A percentile compares a stretch with the other conserved stretches of the same genome.
Evolutionary conservation across 1,139 yeast genomes (phyloP).

Genomic region (Debaryomyces udenii): DNA sequence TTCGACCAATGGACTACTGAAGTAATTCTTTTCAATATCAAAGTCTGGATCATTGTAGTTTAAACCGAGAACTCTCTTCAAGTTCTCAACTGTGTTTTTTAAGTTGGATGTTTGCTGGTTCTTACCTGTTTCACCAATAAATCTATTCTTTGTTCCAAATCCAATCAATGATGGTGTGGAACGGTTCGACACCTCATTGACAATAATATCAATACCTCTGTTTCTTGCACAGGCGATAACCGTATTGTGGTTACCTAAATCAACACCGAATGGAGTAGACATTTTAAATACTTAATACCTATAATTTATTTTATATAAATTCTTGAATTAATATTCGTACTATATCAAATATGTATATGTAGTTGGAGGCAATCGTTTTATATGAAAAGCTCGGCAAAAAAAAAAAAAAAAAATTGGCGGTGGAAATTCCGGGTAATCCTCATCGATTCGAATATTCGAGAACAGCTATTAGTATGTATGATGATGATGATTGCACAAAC

Average conservation of each 20-base stretch:
- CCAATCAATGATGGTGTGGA: slow-evolving; percentile 95
- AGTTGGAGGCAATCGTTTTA: slow-evolving; percentile 7
- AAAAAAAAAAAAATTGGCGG: slow-evolving; percentile 5
- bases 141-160: slow-evolving; percentile 86
- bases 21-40: slow-evolving; percentile 70
- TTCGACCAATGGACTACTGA: slow-evolving; percentile 70
- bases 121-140: slow-evolving; percentile 93
- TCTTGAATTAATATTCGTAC: slow-evolving; percentile 5
- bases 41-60: slow-evolving; percentile 77
- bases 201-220: slow-evolving; percentile 97
- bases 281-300: slow-evolving; percentile 22
- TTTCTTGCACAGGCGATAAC: slow-evolving; percentile 97
- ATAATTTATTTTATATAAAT: slow-evolving; percentile 9
- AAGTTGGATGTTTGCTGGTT: slow-evolving; percentile 95
- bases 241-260: slow-evolving; percentile 92
- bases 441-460: slow-evolving; percentile 11
- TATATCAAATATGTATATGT: slow-evolving; percentile 1
- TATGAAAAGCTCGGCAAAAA: slow-evolving; percentile 8
- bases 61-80: slow-evolving; percentile 90
- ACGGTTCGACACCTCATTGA: slow-evolving; percentile 98
- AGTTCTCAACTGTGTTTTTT: slow-evolving; percentile 92
- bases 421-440: slow-evolving; percentile 3
- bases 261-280: slow-evolving; percentile 94
- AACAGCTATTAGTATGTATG: slow-evolving; percentile 3
- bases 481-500: too few species aligned